Evolutionary conservation across 2,329 filamentous ascomycete genomes (phyloP).

Genomic region (Pseudofabraea citricarpa): DNA sequence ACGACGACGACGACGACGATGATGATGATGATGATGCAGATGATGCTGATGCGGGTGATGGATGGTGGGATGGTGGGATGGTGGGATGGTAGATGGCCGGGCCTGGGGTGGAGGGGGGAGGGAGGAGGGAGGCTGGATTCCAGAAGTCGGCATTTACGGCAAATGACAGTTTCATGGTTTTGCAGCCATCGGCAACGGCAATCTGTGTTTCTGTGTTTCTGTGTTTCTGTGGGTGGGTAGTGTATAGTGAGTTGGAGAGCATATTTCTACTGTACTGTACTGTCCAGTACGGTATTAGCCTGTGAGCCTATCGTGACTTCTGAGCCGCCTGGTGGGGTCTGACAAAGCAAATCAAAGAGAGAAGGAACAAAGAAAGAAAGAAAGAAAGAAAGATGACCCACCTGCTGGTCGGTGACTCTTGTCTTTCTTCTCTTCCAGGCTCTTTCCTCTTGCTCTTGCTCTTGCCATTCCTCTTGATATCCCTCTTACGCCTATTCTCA

Average conservation of each 20-base stretch:
- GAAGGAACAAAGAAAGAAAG: neutral
- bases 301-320: neutral
- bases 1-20: too few species aligned
- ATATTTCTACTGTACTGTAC: neutral
- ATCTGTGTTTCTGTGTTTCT: neutral
- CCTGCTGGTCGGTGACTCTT: neutral
- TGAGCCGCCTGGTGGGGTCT: neutral
- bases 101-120: neutral
- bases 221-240: neutral
- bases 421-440: neutral
- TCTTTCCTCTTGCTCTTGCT: neutral
- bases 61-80: neutral
- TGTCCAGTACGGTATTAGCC: neutral
- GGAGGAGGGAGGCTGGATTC: neutral
- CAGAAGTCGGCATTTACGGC: neutral
- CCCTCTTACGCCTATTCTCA: too few species aligned
- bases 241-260: neutral
- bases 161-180: neutral
- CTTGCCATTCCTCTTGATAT: neutral
- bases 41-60: neutral
- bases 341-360: neutral
- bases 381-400: neutral
- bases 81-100: neutral
- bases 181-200: neutral
- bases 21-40: neutral